phyloP scores from a whole-genome alignment of 495 filamentous ascomycete species.

The Podospora pseudopauciseta region DNA sequence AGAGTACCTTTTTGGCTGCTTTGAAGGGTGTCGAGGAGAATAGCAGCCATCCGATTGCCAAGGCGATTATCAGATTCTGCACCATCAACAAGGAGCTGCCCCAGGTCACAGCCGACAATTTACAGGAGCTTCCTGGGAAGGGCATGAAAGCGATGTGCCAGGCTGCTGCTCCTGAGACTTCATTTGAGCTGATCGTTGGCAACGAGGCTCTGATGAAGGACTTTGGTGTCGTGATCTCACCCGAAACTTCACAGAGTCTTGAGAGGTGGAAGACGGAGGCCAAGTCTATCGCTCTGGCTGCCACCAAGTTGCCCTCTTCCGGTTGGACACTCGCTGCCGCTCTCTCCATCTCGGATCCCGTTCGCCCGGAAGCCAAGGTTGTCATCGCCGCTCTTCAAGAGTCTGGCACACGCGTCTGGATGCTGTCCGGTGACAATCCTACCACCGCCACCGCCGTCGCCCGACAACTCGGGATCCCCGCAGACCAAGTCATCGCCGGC shows the following conservation, averaged over 20 bases:
- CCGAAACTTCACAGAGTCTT: constrained; percentile 43
- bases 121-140: constrained; percentile 76
- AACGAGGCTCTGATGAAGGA: constrained; percentile 72
- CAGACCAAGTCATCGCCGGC: constrained; percentile 75
- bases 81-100: constrained; percentile 24
- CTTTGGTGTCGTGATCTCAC: constrained; percentile 33
- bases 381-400: constrained; percentile 67
- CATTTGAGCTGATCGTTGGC: constrained; percentile 71
- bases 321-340: constrained; percentile 46
- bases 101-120: constrained; percentile 40
- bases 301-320: constrained; percentile 35
- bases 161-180: constrained; percentile 28
- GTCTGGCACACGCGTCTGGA: constrained; percentile 70
- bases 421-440: constrained; percentile 86
- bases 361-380: constrained; percentile 68
- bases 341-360: constrained; percentile 64
- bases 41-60: constrained; percentile 84
- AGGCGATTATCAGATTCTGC: constrained; percentile 72
- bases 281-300: constrained; percentile 70
- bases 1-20: constrained; percentile 40
- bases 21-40: constrained; percentile 71
- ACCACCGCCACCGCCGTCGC: constrained; percentile 76
- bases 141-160: constrained; percentile 71
- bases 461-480: constrained; percentile 67
- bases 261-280: constrained; percentile 65